Base-by-base conservation (phyloP, 768 basidiomycete genomes). In the Dentipellis sp. region DNA sequence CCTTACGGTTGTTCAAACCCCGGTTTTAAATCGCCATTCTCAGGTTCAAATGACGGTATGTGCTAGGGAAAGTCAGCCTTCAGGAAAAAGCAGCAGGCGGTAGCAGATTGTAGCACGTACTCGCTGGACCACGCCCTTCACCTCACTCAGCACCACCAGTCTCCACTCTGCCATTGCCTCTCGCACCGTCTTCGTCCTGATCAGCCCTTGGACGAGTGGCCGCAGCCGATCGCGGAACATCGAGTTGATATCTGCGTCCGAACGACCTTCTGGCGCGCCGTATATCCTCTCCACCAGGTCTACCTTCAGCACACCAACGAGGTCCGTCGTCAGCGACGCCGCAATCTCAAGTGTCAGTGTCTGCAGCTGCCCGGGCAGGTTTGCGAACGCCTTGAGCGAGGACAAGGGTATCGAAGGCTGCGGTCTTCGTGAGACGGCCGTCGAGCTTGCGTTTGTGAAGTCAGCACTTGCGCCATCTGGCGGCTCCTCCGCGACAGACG, bases 121-220 rank as follows among this genome's bases (percentile, higher is more conserved):
- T 70, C 75, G 74, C 66, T 78, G 81, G 34, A 87, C 68, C 23
- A 82, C 71, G 1, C 71, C 73, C 56, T 74, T 75, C 34, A 92
- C 72, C 58, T 88, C 85, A 12, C 67, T 69, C 57, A 89, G 68
- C 16, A 83, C 85, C 4, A 81, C 77, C 39, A 86, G 82, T 59
- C 86, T 72, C 87, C 90, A 93, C 14, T 81, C 78, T 10, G 78
- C 61, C 29, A 82, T 73, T 1, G 82, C 84, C 58, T 88, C 86
- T 52, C 82, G 81, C 42, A 92, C 66, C 3, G 84, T 87, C 45
- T 76, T 79, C 0, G 89, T 88, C 58, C 88, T 76, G 21, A 83
- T 69, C 50, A 98, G 76, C n/a, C 90, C 91, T 35, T 83, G 77
- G 23, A 97, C 66, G 47, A 94, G 64, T 2, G 92, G 92, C 23